A percentile compares a stretch with the other conserved stretches of the same genome.
Evolutionary conservation across 2,329 filamentous ascomycete species (phyloP).

Genomic region (Epichloe elymi): DNA sequence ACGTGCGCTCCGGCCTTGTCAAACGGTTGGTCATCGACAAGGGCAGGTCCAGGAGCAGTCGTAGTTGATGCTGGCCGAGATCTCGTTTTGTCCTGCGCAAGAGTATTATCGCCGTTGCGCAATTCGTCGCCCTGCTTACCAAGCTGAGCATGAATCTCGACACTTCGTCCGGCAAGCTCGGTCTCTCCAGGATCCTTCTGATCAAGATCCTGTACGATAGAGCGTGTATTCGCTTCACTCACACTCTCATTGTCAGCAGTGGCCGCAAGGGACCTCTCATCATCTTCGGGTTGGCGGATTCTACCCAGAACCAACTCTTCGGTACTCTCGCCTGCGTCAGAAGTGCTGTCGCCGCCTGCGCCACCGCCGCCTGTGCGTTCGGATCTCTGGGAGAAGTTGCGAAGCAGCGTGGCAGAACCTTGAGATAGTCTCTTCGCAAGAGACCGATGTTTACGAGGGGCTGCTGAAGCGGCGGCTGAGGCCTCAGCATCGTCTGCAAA

Average conservation of each 20-base stretch:
- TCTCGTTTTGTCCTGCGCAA: background rate
- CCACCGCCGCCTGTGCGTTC: conserved; percentile 8
- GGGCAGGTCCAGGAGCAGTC: background rate
- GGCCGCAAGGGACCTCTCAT: conserved; percentile 41
- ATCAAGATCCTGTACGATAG: conserved; percentile 1
- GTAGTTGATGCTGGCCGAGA: background rate
- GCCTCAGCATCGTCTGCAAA: conserved; percentile 48
- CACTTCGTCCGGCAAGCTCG: conserved; percentile 12
- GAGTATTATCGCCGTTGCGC: background rate
- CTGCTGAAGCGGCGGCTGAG: conserved; percentile 9
- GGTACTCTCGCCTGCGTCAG: conserved; percentile 23
- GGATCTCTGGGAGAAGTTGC: conserved; percentile 27
- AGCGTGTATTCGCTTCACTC: conserved; percentile 24
- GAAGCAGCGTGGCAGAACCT: conserved; percentile 31
- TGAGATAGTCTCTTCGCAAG: conserved; percentile 36
- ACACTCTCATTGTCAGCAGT: conserved; percentile 42
- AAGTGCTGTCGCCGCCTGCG: background rate
- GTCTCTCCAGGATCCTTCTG: conserved; percentile 8
- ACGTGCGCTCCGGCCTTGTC: background rate
- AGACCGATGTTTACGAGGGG: conserved; percentile 19
- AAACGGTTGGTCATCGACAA: background rate
- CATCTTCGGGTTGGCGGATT: conserved; percentile 23
- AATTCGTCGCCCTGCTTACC: conserved; percentile 8
- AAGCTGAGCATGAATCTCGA: conserved; percentile 28
- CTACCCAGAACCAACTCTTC: conserved; percentile 32